phyloP scores from a whole-genome alignment of 768 basidiomycete genomes.

The Tylopilus plumbeoviolaceoides region DNA sequence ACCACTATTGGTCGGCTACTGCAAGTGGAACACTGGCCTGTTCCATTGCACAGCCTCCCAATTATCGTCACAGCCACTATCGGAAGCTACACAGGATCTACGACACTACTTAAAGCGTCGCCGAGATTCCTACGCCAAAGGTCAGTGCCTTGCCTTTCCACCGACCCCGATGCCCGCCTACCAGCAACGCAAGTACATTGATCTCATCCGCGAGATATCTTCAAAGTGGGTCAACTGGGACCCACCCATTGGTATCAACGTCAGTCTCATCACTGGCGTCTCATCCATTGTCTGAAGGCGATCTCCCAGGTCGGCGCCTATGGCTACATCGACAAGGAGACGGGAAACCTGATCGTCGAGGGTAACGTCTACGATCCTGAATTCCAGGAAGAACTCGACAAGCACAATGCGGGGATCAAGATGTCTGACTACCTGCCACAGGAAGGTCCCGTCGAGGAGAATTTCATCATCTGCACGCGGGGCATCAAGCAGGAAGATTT shows the following conservation, averaged over 20 bases:
- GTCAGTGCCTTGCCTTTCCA: neutral
- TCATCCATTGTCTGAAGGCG: neutral
- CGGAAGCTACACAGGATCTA: neutral
- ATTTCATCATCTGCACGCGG: slow-evolving; percentile 22
- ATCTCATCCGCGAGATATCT: slow-evolving; percentile 29
- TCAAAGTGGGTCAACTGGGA: slow-evolving; percentile 39
- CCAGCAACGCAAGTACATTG: slow-evolving; percentile 32
- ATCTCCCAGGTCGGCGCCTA: slow-evolving; percentile 33
- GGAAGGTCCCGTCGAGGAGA: slow-evolving; percentile 16
- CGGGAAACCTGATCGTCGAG: slow-evolving; percentile 29
- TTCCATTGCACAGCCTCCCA: neutral
- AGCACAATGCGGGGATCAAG: slow-evolving; percentile 5
- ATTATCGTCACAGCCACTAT: neutral
- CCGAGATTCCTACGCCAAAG: neutral
- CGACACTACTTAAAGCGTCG: neutral
- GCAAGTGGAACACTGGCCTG: no score
- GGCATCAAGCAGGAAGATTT: slow-evolving; percentile 11
- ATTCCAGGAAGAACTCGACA: slow-evolving; percentile 17
- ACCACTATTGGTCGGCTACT: neutral
- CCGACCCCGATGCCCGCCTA: slow-evolving; percentile 9
- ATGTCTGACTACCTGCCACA: slow-evolving; percentile 17
- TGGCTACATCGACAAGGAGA: slow-evolving; percentile 29
- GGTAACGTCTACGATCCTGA: slow-evolving; percentile 33
- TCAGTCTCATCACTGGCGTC: slow-evolving; percentile 5
- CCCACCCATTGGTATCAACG: slow-evolving; percentile 25